phyloP scores from a whole-genome alignment of 1,139 yeast genomes.

The Meyerozyma smithsonii region DNA sequence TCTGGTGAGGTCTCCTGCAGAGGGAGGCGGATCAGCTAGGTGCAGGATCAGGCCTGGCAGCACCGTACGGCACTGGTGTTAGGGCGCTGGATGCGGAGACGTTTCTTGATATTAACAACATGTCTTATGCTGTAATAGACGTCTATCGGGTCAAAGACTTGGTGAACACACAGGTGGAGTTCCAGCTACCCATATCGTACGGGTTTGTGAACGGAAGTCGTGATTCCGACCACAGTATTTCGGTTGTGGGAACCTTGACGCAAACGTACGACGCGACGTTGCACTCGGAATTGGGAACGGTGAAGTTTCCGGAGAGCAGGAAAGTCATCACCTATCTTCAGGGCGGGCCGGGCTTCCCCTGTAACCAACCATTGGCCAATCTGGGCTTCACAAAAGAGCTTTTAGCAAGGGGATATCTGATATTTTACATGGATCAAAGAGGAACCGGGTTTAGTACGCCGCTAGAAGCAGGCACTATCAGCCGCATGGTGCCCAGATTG shows the following conservation, averaged over 20 bases:
- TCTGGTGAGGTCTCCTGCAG: background rate
- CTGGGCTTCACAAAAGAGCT: constrained; percentile 34
- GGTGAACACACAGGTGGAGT: constrained; percentile 22
- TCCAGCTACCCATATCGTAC: constrained; percentile 27
- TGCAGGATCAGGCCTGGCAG: background rate
- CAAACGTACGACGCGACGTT: constrained; percentile 23
- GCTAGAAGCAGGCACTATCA: constrained; percentile 30
- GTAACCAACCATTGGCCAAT: constrained; percentile 33
- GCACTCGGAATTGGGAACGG: constrained; percentile 11
- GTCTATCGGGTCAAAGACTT: constrained; percentile 23
- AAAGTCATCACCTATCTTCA: constrained; percentile 44
- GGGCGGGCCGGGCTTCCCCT: constrained; percentile 58
- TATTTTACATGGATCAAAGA: constrained; percentile 51
- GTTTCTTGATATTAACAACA: background rate
- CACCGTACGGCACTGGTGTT: background rate
- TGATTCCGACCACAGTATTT: constrained; percentile 14
- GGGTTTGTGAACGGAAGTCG: constrained; percentile 6
- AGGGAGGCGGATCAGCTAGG: background rate
- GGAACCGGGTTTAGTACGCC: constrained; percentile 54
- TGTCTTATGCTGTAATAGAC: constrained; percentile 17
- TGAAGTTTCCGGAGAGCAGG: constrained; percentile 21
- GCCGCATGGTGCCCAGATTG: constrained; percentile 12
- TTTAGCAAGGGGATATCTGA: constrained; percentile 40
- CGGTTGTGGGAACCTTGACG: constrained; percentile 31
- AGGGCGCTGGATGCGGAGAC: background rate